Conservation (phyloP, 2,329 filamentous ascomycete species). For the Capronia epimyces region DNA sequence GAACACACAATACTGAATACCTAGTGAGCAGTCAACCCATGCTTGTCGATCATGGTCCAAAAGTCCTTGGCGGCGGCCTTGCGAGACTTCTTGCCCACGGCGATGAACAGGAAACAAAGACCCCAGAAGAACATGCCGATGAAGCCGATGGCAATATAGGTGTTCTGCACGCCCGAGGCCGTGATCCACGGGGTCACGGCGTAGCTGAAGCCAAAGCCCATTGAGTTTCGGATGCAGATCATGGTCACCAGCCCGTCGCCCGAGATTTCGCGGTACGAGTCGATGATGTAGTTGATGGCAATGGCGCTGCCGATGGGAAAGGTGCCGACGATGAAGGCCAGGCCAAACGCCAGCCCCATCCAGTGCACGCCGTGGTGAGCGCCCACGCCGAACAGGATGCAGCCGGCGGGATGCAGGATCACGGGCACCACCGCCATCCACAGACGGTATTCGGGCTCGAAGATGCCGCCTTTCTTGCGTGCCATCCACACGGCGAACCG, state of each 20-base stretch:
- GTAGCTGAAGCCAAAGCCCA: conserved; percentile 45
- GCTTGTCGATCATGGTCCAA: conserved; percentile 9
- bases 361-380: conserved; percentile 41
- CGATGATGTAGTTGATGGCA: conserved; percentile 39
- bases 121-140: conserved; percentile 18
- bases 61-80: conserved; percentile 3
- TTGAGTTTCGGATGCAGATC: conserved; percentile 46
- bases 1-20: too few relatives aligned
- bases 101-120: conserved; percentile 10
- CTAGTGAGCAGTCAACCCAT: conserved; percentile 8
- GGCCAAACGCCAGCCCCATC: conserved; percentile 41
- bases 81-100: conserved; percentile 8
- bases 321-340: conserved; percentile 40
- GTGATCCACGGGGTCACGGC: conserved; percentile 46
- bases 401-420: conserved; percentile 34
- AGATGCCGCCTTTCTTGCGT: conserved; percentile 38
- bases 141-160: conserved; percentile 34
- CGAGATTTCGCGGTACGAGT: conserved; percentile 39
- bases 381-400: conserved; percentile 40
- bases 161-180: conserved; percentile 42
- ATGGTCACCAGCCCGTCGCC: conserved; percentile 40
- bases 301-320: conserved; percentile 37
- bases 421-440: conserved; percentile 38
- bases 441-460: conserved; percentile 40
- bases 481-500: conserved; percentile 38